phyloP scores from a whole-genome alignment of 2,329 filamentous ascomycete species.

The Arthrobotrys pseudoclavata region DNA sequence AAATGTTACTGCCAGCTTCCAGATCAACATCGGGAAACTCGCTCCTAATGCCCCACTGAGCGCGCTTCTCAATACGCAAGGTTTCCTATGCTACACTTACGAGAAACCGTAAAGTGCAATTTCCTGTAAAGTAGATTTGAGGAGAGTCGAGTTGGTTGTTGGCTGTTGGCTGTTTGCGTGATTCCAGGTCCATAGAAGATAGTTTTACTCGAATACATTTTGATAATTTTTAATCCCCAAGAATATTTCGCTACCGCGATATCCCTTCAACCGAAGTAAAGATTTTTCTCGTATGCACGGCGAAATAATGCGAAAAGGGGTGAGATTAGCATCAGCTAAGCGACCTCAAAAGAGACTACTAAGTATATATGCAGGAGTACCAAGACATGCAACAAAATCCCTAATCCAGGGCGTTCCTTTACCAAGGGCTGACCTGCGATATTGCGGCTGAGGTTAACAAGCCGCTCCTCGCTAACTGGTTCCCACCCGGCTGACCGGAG shows the following conservation, averaged over 20 bases:
- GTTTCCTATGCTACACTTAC: slow-evolving; percentile 34
- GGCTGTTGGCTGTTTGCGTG: neutral
- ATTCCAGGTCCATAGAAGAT: neutral
- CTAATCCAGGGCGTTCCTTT: slow-evolving; percentile 20
- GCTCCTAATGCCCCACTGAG: slow-evolving; percentile 21
- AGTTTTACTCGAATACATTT: neutral
- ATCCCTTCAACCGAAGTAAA: neutral
- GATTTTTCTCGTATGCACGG: neutral
- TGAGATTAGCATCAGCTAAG: neutral
- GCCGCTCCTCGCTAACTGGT: slow-evolving; percentile 20
- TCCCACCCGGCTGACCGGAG: neutral
- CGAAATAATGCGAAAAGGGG: slow-evolving; percentile 7
- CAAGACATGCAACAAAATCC: slow-evolving; percentile 20
- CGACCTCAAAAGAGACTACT: neutral
- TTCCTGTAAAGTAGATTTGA: neutral
- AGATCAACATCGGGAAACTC: slow-evolving; percentile 49
- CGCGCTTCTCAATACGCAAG: slow-evolving; percentile 31
- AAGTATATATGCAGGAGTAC: slow-evolving; percentile 20
- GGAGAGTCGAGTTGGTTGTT: neutral
- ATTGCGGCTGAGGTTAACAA: slow-evolving; percentile 16
- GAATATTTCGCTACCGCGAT: neutral
- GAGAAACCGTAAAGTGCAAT: slow-evolving; percentile 2
- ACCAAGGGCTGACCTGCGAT: slow-evolving; percentile 9
- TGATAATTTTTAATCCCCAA: slow-evolving; percentile 8
- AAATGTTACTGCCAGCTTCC: slow-evolving; percentile 57